These are phyloP conservation scores for Saprolegnia parasitica DNA, from an alignment of 352 stramenopile species.

Conservation along the genomic window DNA sequence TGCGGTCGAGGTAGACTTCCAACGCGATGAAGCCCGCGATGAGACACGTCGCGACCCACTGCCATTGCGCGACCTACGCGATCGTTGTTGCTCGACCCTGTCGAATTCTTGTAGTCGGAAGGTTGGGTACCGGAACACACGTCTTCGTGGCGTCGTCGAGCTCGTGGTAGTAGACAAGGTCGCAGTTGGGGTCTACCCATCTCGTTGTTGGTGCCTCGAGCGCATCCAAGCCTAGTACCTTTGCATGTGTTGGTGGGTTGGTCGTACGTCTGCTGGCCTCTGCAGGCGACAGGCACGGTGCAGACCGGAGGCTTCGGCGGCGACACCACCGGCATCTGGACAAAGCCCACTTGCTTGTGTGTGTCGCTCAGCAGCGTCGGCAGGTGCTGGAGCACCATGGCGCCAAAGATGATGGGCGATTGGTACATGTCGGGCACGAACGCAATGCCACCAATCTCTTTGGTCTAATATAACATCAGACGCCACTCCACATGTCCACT, in stretches of 20 bases:
- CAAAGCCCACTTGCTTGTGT: constrained; percentile 18
- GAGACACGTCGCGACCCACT: neutral
- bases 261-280: constrained; percentile 11
- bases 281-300: constrained; percentile 1
- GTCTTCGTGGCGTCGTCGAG: constrained; percentile 20
- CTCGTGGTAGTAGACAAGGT: neutral
- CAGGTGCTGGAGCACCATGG: constrained; percentile 21
- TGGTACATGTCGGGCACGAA: constrained; percentile 27
- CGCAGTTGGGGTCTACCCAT: constrained; percentile 21
- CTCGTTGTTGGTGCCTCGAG: neutral
- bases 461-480: neutral
- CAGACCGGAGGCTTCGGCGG: neutral
- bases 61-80: neutral
- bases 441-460: constrained; percentile 5
- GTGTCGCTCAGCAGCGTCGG: neutral
- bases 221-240: neutral
- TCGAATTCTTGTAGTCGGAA: no score
- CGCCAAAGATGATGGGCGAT: constrained; percentile 19
- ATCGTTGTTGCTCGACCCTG: no score
- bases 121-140: constrained; percentile 21
- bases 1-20: constrained; percentile 15
- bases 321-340: neutral
- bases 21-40: neutral
- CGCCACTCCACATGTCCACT: neutral
- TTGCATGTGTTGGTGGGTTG: neutral